Evolutionary conservation across 306 rosid species (phyloP).

Genomic region (Malus sylvestris): DNA sequence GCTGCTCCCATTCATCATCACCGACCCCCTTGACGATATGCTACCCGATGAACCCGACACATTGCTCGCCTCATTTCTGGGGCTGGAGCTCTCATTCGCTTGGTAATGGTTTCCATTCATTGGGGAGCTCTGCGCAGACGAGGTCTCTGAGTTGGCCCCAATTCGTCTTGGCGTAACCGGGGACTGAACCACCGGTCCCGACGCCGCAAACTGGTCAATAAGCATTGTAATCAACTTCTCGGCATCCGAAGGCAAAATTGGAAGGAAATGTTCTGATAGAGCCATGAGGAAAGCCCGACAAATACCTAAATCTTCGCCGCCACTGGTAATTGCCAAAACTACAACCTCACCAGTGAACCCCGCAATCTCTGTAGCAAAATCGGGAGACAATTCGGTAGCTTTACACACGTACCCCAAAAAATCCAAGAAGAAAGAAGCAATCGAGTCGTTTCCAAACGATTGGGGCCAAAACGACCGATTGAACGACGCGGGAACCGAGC

Average conservation of each 20-base stretch:
- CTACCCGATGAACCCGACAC: slow-evolving; percentile 56
- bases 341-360: slow-evolving; percentile 55
- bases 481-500: slow-evolving; percentile 62
- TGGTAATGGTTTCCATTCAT: slow-evolving; percentile 41
- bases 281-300: slow-evolving; percentile 66
- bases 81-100: slow-evolving; percentile 39
- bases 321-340: slow-evolving; percentile 34
- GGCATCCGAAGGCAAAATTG: slow-evolving; percentile 55
- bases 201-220: slow-evolving; percentile 47
- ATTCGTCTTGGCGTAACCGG: slow-evolving; percentile 36
- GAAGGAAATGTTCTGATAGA: slow-evolving; percentile 54
- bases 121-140: slow-evolving; percentile 82
- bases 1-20: slow-evolving; percentile 52
- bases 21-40: slow-evolving; percentile 52
- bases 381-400: slow-evolving; percentile 61
- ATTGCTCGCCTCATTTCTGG: slow-evolving; percentile 54
- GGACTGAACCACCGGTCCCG: slow-evolving; percentile 31
- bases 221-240: slow-evolving; percentile 47
- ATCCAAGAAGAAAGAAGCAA: slow-evolving; percentile 53
- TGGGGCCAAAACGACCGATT: slow-evolving; percentile 75
- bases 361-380: slow-evolving; percentile 53
- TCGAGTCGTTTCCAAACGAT: slow-evolving; percentile 47
- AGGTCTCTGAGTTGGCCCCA: slow-evolving; percentile 39
- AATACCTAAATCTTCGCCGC: slow-evolving; percentile 40
- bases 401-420: slow-evolving; percentile 49